Evolutionary conservation across 1,284 basidiomycete genomes (phyloP), one percentile per base, ranked within the genome.

Genomic region (Melampsora larici-populina): DNA sequence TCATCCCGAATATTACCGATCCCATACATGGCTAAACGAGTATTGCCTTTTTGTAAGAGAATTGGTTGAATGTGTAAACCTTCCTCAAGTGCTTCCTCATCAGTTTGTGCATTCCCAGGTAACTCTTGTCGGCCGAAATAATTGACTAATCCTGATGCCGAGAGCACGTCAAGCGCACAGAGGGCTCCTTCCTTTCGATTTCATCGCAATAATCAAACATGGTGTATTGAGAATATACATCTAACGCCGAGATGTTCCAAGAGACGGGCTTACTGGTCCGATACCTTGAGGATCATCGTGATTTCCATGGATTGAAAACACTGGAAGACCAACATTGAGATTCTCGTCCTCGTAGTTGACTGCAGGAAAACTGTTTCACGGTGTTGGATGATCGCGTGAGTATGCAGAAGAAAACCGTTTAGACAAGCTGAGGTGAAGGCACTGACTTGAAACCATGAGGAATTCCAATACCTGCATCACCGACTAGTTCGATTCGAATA

Each of bases 231-330:
- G 26, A 4, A 62, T 24, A 1, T 58, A 21, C 55, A 51, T 21
- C 26, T 46, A 21, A 68, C 26, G 40, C 31, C 79, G 18, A 26
- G 33, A 31, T 46, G 31, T 46, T 40, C 24, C n/a, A 36, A 1
- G n/a, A 8, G 40, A 48, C n/a, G 51, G 26, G 84, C 91, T 80
- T 81, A 93, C 93, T 13, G 92, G 88, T 17, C 94, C 94, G 15
- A 94, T 90, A 29, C 96, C 97, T 85, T 99, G 97, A 43, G 97
- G 96, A 81, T 99, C 96, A 83, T 99, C 97, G 84, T 99, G 97
- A 83, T 99, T 99, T 60, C 96, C 97, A 82, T 99, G 96, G 64
- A 99, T 99, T 0, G 95, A 97, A 85, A 99, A 99, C 29, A 98
- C 91, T 1, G 97, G 97, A 36, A 97, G 93, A 26, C 89, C 90